phyloP scores from a whole-genome alignment of 108 stramenopile genomes.

The Epithemia pelagica region DNA sequence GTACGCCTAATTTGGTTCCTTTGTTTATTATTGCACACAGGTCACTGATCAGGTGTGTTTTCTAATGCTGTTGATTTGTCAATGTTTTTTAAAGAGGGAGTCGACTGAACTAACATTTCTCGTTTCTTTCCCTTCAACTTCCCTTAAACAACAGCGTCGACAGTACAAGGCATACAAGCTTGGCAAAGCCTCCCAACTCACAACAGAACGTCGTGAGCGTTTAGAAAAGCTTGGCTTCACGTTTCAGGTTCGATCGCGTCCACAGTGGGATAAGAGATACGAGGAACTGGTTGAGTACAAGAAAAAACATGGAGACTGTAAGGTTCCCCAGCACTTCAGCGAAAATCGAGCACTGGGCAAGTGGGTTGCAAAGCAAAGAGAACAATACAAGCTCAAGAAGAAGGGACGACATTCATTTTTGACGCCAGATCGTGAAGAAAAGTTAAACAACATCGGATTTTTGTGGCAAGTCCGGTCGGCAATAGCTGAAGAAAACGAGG shows the following conservation, averaged over 20 bases:
- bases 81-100: constrained; percentile 17
- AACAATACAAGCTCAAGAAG: constrained; percentile 49
- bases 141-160: constrained; percentile 56
- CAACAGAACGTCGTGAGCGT: constrained; percentile 43
- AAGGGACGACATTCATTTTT: constrained; percentile 64
- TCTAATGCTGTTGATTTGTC: neutral
- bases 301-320: constrained; percentile 17
- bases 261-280: constrained; percentile 63
- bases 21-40: too few species aligned
- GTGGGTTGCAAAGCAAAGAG: constrained; percentile 78
- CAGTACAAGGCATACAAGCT: constrained; percentile 48
- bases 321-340: constrained; percentile 58
- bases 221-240: constrained; percentile 66
- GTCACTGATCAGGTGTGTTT: neutral
- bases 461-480: constrained; percentile 34
- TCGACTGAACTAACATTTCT: too few species aligned
- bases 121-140: too few species aligned
- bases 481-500: constrained; percentile 2
- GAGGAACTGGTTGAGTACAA: constrained; percentile 61
- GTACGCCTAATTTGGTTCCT: too few species aligned
- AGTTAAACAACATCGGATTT: constrained; percentile 53
- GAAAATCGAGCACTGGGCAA: constrained; percentile 58
- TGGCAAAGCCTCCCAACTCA: constrained; percentile 29
- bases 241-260: constrained; percentile 58
- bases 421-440: constrained; percentile 67